Base-by-base conservation (phyloP, 257 asterid species). In the Hygrophila difformis region DNA sequence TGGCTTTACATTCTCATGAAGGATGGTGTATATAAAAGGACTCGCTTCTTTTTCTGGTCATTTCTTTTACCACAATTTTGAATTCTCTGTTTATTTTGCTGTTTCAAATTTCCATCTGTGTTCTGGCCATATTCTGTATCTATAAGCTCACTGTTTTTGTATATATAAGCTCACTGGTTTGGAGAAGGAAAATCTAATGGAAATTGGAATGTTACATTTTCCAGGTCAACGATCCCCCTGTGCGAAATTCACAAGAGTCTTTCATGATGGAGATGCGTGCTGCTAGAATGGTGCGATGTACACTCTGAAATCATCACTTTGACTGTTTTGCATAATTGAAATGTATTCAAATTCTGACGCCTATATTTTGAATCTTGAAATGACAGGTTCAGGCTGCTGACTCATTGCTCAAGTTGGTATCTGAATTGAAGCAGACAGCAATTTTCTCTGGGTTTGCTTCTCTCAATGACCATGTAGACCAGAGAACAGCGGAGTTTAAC, bases 251-350 rank as follows among this genome's bases (percentile, higher is more conserved):
- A 4, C 94, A 85, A 57, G 98, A 89, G 61, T 77, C 88, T 31
- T 85, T 89, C 70, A 79, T 82, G 96, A 82, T 82, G 92, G 98
- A 89, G 62, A 80, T 85, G 93, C 92, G 88, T 16, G 93, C 86
- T 39, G 81, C 96, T 13, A 67, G 93, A 63, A 79, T 85, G 94
- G 96, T 82, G 40, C 74, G 76, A 4, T 15, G n/a, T n/a, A n/a
- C n/a, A n/a, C n/a, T n/a, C n/a, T n/a, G n/a, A n/a, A n/a, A n/a
- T n/a, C n/a, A n/a, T n/a, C n/a, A n/a, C n/a, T n/a, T n/a, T n/a
- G n/a, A n/a, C n/a, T n/a, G n/a, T n/a, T n/a, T n/a, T n/a, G n/a
- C n/a, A n/a, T n/a, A n/a, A n/a, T n/a, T n/a, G n/a, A n/a, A n/a
- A n/a, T n/a, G n/a, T n/a, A n/a, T n/a, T n/a, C n/a, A n/a, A n/a